These are phyloP conservation scores for Aspergillus sp. DNA, from an alignment of 2,329 filamentous ascomycete genomes.

Conservation along the genomic window DNA sequence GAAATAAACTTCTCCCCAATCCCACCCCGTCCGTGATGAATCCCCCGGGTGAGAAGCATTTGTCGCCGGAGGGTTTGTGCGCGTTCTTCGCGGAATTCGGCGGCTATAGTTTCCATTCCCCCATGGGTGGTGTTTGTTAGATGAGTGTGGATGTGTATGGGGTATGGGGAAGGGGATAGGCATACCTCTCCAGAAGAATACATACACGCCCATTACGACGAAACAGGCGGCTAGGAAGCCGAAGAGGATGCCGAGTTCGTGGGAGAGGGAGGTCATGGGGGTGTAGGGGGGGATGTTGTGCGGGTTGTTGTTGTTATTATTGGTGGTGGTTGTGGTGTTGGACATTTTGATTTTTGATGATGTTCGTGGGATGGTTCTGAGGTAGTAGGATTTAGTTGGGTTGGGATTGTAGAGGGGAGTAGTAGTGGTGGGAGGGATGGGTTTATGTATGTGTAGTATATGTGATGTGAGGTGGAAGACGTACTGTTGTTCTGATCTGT, in stretches of 20 bases:
- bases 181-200: constrained; percentile 38
- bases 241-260: constrained; percentile 44
- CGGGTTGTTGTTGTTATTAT: neutral
- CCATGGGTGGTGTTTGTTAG: too few relatives aligned
- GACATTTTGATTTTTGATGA: too few relatives aligned
- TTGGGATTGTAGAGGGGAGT: too few relatives aligned
- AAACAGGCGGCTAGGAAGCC: constrained; percentile 39
- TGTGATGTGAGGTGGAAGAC: too few relatives aligned
- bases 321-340: too few relatives aligned
- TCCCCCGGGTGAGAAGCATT: constrained; percentile 16
- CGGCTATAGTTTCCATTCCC: neutral
- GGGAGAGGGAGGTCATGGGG: constrained; percentile 33
- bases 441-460: too few relatives aligned
- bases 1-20: constrained; percentile 30
- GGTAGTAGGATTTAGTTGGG: too few relatives aligned
- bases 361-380: neutral
- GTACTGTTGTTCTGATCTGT: too few relatives aligned
- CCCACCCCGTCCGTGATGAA: constrained; percentile 25
- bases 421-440: too few relatives aligned
- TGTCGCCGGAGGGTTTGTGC: constrained; percentile 13
- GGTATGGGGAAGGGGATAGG: too few relatives aligned
- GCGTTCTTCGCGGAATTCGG: constrained; percentile 36
- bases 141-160: too few relatives aligned
- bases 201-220: constrained; percentile 38
- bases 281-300: constrained; percentile 30